Percentiles rank a stretch among this genome's conserved stretches.
phyloP scores from a whole-genome alignment of 495 filamentous ascomycete genomes.

The Xylaria flabelliformis region DNA sequence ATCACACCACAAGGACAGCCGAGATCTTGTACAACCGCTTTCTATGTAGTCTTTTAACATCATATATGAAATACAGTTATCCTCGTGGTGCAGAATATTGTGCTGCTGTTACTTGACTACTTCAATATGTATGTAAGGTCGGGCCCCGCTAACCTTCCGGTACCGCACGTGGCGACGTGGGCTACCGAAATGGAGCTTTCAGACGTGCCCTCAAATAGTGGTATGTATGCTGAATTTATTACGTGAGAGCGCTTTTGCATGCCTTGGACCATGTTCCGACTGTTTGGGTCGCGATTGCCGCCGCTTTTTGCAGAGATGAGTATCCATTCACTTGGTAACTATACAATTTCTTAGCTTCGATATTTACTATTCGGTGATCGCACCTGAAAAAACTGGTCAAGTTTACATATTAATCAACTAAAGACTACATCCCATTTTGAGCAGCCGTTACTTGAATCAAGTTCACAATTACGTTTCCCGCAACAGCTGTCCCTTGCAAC shows the following conservation, averaged over 20 bases:
- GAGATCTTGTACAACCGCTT: not conserved
- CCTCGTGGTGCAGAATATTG: not conserved
- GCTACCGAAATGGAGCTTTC: slow-evolving; percentile 13
- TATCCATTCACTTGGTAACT: slow-evolving; percentile 16
- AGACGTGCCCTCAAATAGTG: slow-evolving; percentile 1
- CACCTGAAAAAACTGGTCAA: not conserved
- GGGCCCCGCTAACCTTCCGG: slow-evolving; percentile 5
- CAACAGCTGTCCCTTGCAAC: not conserved
- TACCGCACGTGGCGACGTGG: slow-evolving; percentile 20
- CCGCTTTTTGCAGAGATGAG: not conserved
- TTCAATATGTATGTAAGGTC: not conserved
- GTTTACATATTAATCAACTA: not conserved
- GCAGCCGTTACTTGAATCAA: not conserved
- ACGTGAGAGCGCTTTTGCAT: slow-evolving; percentile 14
- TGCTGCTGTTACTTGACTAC: not conserved
- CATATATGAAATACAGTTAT: slow-evolving; percentile 4
- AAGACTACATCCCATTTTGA: not conserved
- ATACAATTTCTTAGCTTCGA: not conserved
- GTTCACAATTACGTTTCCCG: not conserved
- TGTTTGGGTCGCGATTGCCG: not conserved
- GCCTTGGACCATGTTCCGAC: slow-evolving; percentile 8
- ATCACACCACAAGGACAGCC: not conserved
- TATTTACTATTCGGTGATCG: not conserved
- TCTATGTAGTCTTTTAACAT: not conserved
- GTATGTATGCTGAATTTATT: slow-evolving; percentile 1